Evolutionary conservation across 345 rosid genomes (phyloP).

Genomic region (Hibiscus tridactylites): DNA sequence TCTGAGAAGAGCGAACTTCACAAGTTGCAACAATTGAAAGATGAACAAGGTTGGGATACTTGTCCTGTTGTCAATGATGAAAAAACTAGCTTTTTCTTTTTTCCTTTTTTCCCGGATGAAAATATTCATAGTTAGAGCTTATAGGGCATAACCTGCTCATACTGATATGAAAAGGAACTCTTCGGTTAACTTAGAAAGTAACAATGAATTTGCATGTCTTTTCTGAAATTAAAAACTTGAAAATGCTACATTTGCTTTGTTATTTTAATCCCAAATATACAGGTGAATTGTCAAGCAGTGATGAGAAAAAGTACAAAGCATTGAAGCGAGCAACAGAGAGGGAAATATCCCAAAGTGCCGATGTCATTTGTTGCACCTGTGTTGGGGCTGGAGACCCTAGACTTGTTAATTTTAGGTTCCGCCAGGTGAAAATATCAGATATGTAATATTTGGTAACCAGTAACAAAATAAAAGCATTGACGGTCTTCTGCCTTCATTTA

Average conservation of each 20-base stretch:
- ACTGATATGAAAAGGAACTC: neutral
- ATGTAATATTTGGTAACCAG: neutral
- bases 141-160: neutral
- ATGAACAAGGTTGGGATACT: conserved; percentile 77
- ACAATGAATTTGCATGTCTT: neutral
- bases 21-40: conserved; percentile 97
- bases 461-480: neutral
- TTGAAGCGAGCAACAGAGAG: conserved; percentile 95
- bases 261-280: conserved; percentile 9
- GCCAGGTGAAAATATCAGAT: conserved; percentile 53
- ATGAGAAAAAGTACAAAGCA: conserved; percentile 97
- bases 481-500: conserved; percentile 15
- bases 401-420: conserved; percentile 90
- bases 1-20: conserved; percentile 98
- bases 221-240: neutral
- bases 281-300: conserved; percentile 98
- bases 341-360: conserved; percentile 98
- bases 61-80: neutral
- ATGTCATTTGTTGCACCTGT: conserved; percentile 98
- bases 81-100: neutral
- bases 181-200: neutral
- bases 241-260: neutral
- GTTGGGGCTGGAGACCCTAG: conserved; percentile 99
- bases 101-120: neutral
- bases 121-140: neutral